Conservation (phyloP, 176 grass and related monocot genomes). For the Musa acuminata region DNA sequence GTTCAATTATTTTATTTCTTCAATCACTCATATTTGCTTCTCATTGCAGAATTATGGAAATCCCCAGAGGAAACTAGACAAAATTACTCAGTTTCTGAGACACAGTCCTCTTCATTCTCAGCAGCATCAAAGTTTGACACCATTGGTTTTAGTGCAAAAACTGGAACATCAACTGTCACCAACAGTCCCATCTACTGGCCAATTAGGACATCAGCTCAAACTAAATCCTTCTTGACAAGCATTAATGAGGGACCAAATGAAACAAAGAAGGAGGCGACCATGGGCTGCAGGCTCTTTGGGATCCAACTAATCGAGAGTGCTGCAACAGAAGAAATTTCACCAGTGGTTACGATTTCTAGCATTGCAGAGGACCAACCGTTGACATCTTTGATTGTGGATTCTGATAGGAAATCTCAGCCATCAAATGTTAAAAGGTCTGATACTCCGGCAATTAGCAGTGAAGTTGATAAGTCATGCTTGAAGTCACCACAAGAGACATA, state of each 20-base stretch:
- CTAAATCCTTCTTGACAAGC: conserved; percentile 29
- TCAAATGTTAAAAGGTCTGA: conserved; percentile 29
- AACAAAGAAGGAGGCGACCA: neutral
- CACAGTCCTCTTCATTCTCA: conserved; percentile 36
- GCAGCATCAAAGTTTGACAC: conserved; percentile 23
- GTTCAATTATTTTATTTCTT: neutral
- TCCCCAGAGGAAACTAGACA: conserved; percentile 38
- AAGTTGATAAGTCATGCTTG: neutral
- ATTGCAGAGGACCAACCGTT: conserved; percentile 29
- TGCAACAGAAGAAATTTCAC: neutral
- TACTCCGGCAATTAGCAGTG: conserved; percentile 20
- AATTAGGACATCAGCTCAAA: conserved; percentile 24
- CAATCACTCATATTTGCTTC: neutral
- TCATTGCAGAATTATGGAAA: conserved; percentile 58
- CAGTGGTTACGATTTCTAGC: conserved; percentile 19
- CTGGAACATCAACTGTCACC: conserved; percentile 21
- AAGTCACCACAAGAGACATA: conserved; percentile 38
- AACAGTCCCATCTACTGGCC: conserved; percentile 48
- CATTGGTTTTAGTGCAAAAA: conserved; percentile 33
- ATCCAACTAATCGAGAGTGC: no score
- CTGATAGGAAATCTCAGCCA: conserved; percentile 39
- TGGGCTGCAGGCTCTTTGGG: no score
- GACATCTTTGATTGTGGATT: conserved; percentile 24
- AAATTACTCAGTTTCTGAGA: conserved; percentile 49
- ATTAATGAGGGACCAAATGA: conserved; percentile 33